phyloP scores from a whole-genome alignment of 179 eudicot genomes.

The Amaranthus tricolor region DNA sequence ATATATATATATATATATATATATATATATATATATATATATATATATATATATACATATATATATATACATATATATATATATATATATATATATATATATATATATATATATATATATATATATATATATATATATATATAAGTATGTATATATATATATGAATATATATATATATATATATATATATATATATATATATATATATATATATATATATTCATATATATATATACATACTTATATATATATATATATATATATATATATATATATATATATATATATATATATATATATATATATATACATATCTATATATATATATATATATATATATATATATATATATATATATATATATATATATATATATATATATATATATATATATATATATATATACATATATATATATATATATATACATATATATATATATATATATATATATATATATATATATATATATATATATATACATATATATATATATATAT shows the following conservation, averaged over 20 bases:
- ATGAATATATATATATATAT: constrained; percentile 1
- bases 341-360: constrained; percentile 1
- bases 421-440: not conserved
- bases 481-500: constrained; percentile 6
- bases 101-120: not conserved
- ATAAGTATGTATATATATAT: constrained; percentile 1
- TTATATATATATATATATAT: not conserved
- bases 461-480: constrained; percentile 5
- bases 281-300: constrained; percentile 4
- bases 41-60: constrained; percentile 5
- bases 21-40: constrained; percentile 4
- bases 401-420: not conserved
- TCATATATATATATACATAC: not conserved
- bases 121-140: constrained; percentile 5
- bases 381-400: constrained; percentile 7
- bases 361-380: constrained; percentile 5
- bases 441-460: not conserved
- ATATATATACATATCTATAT: too few species aligned
- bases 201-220: not conserved
- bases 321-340: too few species aligned
- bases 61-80: constrained; percentile 6
- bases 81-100: not conserved
- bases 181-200: not conserved
- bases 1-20: constrained; percentile 1
- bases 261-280: not conserved